phyloP scores from a whole-genome alignment of 345 rosid genomes.

The Citrus sp. region DNA sequence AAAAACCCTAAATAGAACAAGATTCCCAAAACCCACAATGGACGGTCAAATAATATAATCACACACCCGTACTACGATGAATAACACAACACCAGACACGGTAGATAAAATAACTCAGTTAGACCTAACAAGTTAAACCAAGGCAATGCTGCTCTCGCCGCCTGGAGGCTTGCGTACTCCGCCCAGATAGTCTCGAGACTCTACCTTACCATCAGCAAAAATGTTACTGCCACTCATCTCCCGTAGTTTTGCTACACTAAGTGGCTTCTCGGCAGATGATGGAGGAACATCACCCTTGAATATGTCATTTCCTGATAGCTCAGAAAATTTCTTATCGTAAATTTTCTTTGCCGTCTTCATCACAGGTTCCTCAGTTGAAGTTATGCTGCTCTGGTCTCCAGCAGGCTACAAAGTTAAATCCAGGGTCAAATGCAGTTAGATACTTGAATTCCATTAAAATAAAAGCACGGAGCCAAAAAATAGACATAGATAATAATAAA shows the following conservation, averaged over 20 bases:
- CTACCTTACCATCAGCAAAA: constrained; percentile 86
- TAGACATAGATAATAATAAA: too few species aligned
- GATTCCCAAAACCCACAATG: constrained; percentile 36
- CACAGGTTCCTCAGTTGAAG: constrained; percentile 33
- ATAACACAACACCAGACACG: constrained; percentile 33
- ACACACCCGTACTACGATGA: constrained; percentile 33
- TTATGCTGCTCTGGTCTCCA: constrained; percentile 34
- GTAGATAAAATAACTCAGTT: constrained; percentile 26
- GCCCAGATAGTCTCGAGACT: constrained; percentile 83
- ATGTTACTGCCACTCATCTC: constrained; percentile 88
- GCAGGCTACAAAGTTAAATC: constrained; percentile 34
- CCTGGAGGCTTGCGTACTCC: constrained; percentile 99
- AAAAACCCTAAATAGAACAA: constrained; percentile 28
- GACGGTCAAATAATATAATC: constrained; percentile 43
- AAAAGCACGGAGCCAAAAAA: neutral
- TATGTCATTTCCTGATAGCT: constrained; percentile 83
- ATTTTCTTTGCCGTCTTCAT: constrained; percentile 90
- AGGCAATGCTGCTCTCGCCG: constrained; percentile 90
- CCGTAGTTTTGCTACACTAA: constrained; percentile 66
- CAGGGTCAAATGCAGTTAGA: constrained; percentile 6
- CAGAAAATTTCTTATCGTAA: constrained; percentile 61
- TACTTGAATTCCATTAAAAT: neutral
- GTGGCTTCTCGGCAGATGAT: constrained; percentile 54
- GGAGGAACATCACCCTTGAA: constrained; percentile 70
- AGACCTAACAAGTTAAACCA: constrained; percentile 56